Conservation (phyloP, 2,329 filamentous ascomycete genomes). For the Ampelomyces quisqualis region DNA sequence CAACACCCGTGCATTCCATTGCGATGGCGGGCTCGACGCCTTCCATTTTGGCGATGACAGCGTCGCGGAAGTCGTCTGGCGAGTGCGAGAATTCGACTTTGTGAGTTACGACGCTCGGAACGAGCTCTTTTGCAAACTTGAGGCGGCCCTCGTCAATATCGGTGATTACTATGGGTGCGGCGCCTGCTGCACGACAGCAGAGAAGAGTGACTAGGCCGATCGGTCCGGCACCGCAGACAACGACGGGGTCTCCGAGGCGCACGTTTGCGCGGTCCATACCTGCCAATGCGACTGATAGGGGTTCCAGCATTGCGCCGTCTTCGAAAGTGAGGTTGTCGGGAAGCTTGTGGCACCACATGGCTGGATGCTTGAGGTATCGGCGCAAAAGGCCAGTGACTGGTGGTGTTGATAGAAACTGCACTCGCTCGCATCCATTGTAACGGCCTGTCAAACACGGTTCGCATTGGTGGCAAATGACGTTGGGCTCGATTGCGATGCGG, state of each 20-base stretch:
- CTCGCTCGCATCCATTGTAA: slow-evolving; percentile 90
- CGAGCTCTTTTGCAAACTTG: slow-evolving; percentile 79
- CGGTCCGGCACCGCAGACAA: slow-evolving; percentile 90
- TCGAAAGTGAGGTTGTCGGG: slow-evolving; percentile 82
- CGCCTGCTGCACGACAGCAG: slow-evolving; percentile 81
- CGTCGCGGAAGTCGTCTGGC: slow-evolving; percentile 69
- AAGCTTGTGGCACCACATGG: slow-evolving; percentile 95
- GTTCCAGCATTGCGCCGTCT: slow-evolving; percentile 87
- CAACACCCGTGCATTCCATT: slow-evolving; percentile 93
- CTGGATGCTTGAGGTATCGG: slow-evolving; percentile 92
- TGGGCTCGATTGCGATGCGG: slow-evolving; percentile 90
- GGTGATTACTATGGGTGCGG: slow-evolving; percentile 87
- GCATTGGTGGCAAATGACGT: slow-evolving; percentile 87
- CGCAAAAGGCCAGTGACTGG: slow-evolving; percentile 83
- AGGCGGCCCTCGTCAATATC: slow-evolving; percentile 89
- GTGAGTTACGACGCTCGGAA: slow-evolving; percentile 77
- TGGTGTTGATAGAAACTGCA: slow-evolving; percentile 86
- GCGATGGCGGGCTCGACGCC: slow-evolving; percentile 78
- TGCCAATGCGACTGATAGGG: slow-evolving; percentile 83
- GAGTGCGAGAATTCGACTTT: slow-evolving; percentile 58
- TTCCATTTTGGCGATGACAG: slow-evolving; percentile 69
- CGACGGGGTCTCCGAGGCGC: slow-evolving; percentile 78
- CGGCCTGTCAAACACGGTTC: slow-evolving; percentile 88
- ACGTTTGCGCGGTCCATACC: slow-evolving; percentile 82
- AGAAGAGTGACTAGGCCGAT: slow-evolving; percentile 89